phyloP scores from a whole-genome alignment of 495 filamentous ascomycete genomes.

The Gamarada debralockiae region DNA sequence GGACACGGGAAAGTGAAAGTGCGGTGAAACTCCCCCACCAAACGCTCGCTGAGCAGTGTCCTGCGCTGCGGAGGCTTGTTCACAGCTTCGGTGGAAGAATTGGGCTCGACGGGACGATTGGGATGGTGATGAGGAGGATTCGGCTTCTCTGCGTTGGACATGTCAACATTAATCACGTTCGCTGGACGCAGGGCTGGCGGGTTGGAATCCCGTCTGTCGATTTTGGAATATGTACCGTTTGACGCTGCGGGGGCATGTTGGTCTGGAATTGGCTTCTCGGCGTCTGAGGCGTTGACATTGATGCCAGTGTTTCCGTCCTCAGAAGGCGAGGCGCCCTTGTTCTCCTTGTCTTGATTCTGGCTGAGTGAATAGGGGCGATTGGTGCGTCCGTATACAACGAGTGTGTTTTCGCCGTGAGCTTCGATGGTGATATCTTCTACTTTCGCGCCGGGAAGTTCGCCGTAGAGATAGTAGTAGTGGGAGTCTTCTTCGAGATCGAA shows the following conservation, averaged over 20 bases:
- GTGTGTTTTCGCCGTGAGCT: conserved; percentile 15
- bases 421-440: conserved; percentile 16
- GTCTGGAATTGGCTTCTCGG: no score
- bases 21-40: conserved; percentile 17
- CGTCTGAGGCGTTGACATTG: no score
- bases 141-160: neutral
- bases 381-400: conserved; percentile 13
- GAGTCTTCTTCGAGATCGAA: conserved; percentile 23
- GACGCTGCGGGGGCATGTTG: no score
- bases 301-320: neutral
- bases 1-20: conserved; percentile 13
- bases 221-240: no score
- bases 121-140: neutral
- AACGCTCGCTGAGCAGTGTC: conserved; percentile 9
- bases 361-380: neutral
- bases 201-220: no score
- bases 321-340: neutral
- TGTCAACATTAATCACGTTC: no score
- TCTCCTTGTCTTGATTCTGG: neutral
- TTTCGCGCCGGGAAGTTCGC: conserved; percentile 15
- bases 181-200: no score
- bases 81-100: neutral
- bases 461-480: conserved; percentile 17
- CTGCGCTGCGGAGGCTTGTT: neutral
- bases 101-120: neutral